phyloP scores from a whole-genome alignment of 2,329 filamentous ascomycete species.

The Aureobasidium melanogenum region DNA sequence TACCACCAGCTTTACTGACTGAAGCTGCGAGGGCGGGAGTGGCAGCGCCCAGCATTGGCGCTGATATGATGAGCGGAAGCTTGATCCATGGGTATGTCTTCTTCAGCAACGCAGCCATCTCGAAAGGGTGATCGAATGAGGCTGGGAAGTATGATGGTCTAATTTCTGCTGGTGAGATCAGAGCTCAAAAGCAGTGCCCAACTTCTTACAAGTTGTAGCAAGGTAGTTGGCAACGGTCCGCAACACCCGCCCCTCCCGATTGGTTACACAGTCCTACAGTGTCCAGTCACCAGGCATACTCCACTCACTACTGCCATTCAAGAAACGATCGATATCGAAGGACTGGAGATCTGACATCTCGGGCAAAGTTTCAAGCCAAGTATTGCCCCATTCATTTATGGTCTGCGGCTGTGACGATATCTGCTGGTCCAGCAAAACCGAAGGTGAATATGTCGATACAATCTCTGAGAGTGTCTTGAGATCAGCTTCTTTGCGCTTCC shows the following conservation, averaged over 20 bases:
- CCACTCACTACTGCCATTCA: slow-evolving; percentile 1
- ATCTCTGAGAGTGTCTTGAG: slow-evolving; percentile 24
- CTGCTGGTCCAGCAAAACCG: background rate
- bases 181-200: background rate
- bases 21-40: background rate
- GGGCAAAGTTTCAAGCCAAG: background rate
- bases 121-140: too few relatives aligned
- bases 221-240: background rate
- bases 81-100: background rate
- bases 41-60: background rate
- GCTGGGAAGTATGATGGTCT: background rate
- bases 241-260: background rate
- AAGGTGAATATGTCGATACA: background rate
- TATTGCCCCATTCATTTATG: background rate
- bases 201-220: background rate
- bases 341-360: background rate
- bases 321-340: slow-evolving; percentile 1
- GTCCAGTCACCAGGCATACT: background rate
- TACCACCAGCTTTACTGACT: background rate
- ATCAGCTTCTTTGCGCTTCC: slow-evolving; percentile 41
- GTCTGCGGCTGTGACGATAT: background rate
- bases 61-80: background rate
- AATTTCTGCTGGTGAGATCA: background rate
- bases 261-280: background rate
- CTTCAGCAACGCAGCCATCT: background rate